Base-by-base conservation (phyloP, 2,329 filamentous ascomycete species). In the Phoma sp. region DNA sequence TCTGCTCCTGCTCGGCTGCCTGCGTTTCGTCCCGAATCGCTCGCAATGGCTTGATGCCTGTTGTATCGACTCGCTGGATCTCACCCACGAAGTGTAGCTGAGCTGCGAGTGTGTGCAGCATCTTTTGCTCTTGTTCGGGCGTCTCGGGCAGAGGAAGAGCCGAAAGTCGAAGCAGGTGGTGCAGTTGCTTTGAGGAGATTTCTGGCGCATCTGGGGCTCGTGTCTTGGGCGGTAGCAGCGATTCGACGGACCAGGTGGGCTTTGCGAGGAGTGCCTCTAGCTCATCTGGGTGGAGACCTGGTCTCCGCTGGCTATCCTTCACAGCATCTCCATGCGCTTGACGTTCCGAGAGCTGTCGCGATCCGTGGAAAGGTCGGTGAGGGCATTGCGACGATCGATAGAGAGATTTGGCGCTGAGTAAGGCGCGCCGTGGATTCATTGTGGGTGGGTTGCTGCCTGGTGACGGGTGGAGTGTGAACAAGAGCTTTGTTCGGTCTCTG, bases 61-160 rank as follows among this genome's bases (percentile, higher is more conserved):
- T 76, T 0, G 91, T 93, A 72, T 96, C 84, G 43, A 96, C 88
- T 39, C 82, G 79, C 69, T 96, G 93, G 18, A 98, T 87, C 58
- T 91, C 86, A 57, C 85, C 87, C n/a, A 98, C 92, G 69, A 99
- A 99, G 67, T 89, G 88, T 0, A 99, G 83, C 71, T 99, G 95
- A 29, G 89, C 86, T 47, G 87, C 83, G 2, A 99, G 82, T 1
- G 88, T 93, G 22, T 82, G 71, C 3, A 96, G 82, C 85, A 96
- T 91, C 24, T 80, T 76, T 0, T 78, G 67, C 71, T 96, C 89
- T 64, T 92, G 87, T 46, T 80, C 80, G 1, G 78, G 61, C 2
- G 80, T 80, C 14, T 80, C 76, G 0, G 93, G 92, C 1, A 82
- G 82, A 0, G 93, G 92, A 0, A 99, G 87, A 11, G 93, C 93